phyloP scores from a whole-genome alignment of 768 basidiomycete species.

The Royoungia palumana region DNA sequence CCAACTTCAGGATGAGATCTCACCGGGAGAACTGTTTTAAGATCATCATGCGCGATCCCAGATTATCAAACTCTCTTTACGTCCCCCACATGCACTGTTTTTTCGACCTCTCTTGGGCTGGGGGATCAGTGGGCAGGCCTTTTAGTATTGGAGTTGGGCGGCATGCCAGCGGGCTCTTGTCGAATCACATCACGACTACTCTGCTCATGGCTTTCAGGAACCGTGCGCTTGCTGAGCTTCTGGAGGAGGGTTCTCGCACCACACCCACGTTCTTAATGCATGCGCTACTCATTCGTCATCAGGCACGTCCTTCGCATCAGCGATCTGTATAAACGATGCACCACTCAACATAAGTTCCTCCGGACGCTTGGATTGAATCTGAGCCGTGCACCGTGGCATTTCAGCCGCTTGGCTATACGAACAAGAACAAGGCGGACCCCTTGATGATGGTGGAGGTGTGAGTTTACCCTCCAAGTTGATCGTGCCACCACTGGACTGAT shows the following conservation, averaged over 20 bases:
- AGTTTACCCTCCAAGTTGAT: background rate
- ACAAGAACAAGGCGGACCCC: slow-evolving; percentile 94
- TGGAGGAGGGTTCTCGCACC: slow-evolving; percentile 71
- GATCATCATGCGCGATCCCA: slow-evolving; percentile 28
- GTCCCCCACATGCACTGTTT: slow-evolving; percentile 83
- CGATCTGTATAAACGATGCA: slow-evolving; percentile 16
- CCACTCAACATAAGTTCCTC: too few relatives aligned
- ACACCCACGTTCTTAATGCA: too few relatives aligned
- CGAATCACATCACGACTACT: background rate
- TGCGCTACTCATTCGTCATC: too few relatives aligned
- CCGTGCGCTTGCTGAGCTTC: slow-evolving; percentile 86
- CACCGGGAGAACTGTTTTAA: background rate
- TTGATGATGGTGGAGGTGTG: slow-evolving; percentile 77
- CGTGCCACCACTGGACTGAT: background rate
- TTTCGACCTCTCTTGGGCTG: slow-evolving; percentile 84
- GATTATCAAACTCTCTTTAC: slow-evolving; percentile 89
- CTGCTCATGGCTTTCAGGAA: slow-evolving; percentile 39
- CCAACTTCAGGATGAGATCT: slow-evolving; percentile 86
- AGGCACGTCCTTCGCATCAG: slow-evolving; percentile 23
- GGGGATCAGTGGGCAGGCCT: slow-evolving; percentile 96
- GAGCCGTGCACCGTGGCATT: slow-evolving; percentile 62
- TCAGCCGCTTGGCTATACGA: slow-evolving; percentile 70
- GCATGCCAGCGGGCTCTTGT: slow-evolving; percentile 71
- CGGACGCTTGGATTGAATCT: slow-evolving; percentile 74
- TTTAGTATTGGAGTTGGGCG: slow-evolving; percentile 97